Percentiles rank a stretch among this genome's conserved stretches.
Evolutionary conservation across 2,329 filamentous ascomycete genomes (phyloP).

Genomic region (Thyridium curvatum): DNA sequence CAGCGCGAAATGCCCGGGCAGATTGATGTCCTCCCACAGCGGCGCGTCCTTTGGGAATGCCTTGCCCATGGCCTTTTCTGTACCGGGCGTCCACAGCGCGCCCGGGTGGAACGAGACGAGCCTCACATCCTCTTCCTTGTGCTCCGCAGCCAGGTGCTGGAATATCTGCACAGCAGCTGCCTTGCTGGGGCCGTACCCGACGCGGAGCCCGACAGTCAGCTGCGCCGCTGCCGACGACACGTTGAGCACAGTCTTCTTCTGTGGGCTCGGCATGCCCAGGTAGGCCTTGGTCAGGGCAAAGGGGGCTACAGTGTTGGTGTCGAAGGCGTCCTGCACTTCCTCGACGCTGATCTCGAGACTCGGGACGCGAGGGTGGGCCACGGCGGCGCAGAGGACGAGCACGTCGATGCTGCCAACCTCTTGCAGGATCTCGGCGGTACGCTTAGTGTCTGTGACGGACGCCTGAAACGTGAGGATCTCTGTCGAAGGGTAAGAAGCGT

Average conservation of each 20-base stretch:
- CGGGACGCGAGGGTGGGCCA: conserved; percentile 42
- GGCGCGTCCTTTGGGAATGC: too few species aligned
- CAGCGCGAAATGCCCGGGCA: conserved; percentile 13
- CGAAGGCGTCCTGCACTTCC: conserved; percentile 9
- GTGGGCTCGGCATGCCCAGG: background rate
- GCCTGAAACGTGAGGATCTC: too few species aligned
- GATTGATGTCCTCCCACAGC: conserved; percentile 5
- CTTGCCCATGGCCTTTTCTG: conserved; percentile 3
- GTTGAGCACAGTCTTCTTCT: conserved; percentile 13
- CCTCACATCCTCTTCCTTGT: conserved; percentile 23
- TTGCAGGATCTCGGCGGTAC: conserved; percentile 1
- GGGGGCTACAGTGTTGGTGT: conserved; percentile 20
- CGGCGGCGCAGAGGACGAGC: conserved; percentile 37
- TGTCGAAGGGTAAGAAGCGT: too few species aligned
- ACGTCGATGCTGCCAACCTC: conserved; percentile 18
- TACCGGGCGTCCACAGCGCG: conserved; percentile 23
- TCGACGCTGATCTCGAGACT: conserved; percentile 12
- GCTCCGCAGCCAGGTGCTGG: conserved; percentile 30
- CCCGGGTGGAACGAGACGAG: conserved; percentile 34
- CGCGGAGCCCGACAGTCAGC: conserved; percentile 8
- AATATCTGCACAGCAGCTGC: conserved; percentile 24
- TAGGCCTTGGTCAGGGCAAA: conserved; percentile 21
- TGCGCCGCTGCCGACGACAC: conserved; percentile 7
- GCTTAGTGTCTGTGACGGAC: too few species aligned
- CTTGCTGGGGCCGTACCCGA: conserved; percentile 30